These are phyloP conservation scores for Trichoderma sp. DNA, from an alignment of 2,329 filamentous ascomycete genomes.

Conservation along the genomic window DNA sequence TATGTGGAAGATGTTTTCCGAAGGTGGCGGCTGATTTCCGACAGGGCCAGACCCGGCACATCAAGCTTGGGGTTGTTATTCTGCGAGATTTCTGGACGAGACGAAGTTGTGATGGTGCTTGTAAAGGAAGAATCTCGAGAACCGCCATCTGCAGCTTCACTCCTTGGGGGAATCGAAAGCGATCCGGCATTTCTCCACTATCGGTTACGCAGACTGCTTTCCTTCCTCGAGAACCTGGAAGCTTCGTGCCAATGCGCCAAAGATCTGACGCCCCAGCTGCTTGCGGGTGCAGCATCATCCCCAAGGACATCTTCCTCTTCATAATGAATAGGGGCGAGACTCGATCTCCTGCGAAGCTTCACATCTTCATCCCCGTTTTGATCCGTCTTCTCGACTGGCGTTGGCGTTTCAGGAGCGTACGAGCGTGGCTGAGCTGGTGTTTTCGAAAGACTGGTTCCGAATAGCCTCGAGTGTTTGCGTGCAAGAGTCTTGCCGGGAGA, in stretches of 20 bases:
- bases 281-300: slow-evolving; percentile 15
- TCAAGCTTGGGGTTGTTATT: slow-evolving; percentile 20
- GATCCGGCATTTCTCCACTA: slow-evolving; percentile 7
- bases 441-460: background rate
- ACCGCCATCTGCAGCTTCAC: background rate
- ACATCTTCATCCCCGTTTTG: background rate
- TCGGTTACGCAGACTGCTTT: background rate
- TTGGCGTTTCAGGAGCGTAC: background rate
- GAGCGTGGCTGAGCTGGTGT: background rate
- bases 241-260: slow-evolving; percentile 20
- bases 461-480: background rate
- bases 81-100: background rate
- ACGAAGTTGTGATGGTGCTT: slow-evolving; percentile 3
- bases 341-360: slow-evolving; percentile 5
- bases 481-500: slow-evolving; percentile 10
- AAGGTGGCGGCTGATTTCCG: slow-evolving; percentile 1
- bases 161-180: background rate
- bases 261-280: slow-evolving; percentile 19
- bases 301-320: background rate
- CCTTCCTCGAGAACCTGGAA: background rate
- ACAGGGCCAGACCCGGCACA: background rate
- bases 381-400: background rate
- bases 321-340: background rate
- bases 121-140: background rate
- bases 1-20: slow-evolving; percentile 36